Base-by-base conservation (phyloP, 2,329 filamentous ascomycete genomes). In the Ascocoryne sarcoides region DNA sequence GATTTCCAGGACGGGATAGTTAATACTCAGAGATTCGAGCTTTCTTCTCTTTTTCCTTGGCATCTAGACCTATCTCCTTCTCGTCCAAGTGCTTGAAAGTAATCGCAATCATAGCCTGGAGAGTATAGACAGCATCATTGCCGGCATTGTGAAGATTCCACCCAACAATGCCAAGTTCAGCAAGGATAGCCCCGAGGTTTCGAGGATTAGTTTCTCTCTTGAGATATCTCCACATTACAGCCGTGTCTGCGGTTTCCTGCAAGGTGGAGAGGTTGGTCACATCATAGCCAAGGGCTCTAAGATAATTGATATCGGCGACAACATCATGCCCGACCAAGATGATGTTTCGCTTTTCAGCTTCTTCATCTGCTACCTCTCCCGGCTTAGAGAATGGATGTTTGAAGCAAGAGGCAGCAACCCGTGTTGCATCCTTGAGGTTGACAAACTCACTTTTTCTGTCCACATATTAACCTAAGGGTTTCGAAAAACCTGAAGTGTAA, bases 71-170 rank as follows among this genome's bases (percentile, higher is more conserved):
- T 35, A 37, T 44, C 26, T 42, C 26, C 10, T 37, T 50, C 21
- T 54, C 51, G 2, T 39, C 43, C 14, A 57, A 39, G 36, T 54
- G 43, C 39, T 50, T 54, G 50, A 76, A 62, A 28, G 68, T 70
- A 44, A 86, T 72, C 4, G 66, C 75, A 5, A 95, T 60, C 69
- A 92, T 74, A 5, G 78, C 82, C 46, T 81, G 78, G 47, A 94
- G 62, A 0, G 86, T 90, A 58, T 83, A 92, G 1, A 79, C 73
- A 0, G 88, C 87, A 57, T 95, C 88, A 49, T 95, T 95, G 2
- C 88, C 79, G 0, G 81, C 88, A 55, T 94, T 94, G 61, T 95
- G 88, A n/a, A 90, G 67, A 51, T 83, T 69, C 60, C 67, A 74
- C 31, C 69, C 74, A 0, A 63, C 53, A 7, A 93, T 73, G 2